These are phyloP conservation scores for Parasarocladium wereldwijsianum DNA, from an alignment of 2,329 filamentous ascomycete species.

Conservation along the genomic window DNA sequence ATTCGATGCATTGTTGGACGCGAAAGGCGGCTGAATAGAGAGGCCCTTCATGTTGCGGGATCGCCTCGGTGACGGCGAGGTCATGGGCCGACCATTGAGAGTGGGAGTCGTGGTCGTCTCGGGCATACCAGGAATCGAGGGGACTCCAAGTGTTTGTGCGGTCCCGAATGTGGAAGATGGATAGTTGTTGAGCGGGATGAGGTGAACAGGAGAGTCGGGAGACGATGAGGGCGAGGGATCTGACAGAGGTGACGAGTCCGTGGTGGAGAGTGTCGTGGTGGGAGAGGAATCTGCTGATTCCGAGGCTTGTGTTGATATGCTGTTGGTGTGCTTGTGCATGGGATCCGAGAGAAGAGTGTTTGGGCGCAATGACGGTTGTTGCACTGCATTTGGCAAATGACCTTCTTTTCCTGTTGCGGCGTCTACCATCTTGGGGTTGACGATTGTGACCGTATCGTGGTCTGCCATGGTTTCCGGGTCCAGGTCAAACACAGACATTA, in stretches of 20 bases:
- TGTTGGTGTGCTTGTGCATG: slow-evolving; percentile 55
- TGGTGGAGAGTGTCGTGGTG: slow-evolving; percentile 83
- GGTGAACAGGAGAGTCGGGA: slow-evolving; percentile 71
- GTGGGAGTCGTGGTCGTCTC: slow-evolving; percentile 23
- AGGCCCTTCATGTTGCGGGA: slow-evolving; percentile 75
- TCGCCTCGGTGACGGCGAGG: slow-evolving; percentile 54
- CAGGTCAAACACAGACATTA: slow-evolving; percentile 62
- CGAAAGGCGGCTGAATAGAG: slow-evolving; percentile 54
- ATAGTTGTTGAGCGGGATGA: slow-evolving; percentile 57
- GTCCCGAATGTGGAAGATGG: slow-evolving; percentile 41
- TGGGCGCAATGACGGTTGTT: slow-evolving; percentile 23
- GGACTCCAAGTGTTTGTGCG: neutral
- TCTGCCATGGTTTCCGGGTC: slow-evolving; percentile 41
- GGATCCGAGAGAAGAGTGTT: slow-evolving; percentile 27
- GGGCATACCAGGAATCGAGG: slow-evolving; percentile 24
- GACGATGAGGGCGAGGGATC: slow-evolving; percentile 87
- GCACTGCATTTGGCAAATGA: slow-evolving; percentile 19
- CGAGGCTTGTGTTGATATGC: slow-evolving; percentile 62
- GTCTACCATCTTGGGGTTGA: slow-evolving; percentile 37
- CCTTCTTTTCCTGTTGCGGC: slow-evolving; percentile 27
- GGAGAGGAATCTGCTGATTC: slow-evolving; percentile 90
- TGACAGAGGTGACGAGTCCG: slow-evolving; percentile 78
- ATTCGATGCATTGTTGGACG: slow-evolving; percentile 28
- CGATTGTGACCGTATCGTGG: slow-evolving; percentile 35
- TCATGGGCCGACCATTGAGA: slow-evolving; percentile 51